phyloP scores from a whole-genome alignment of 164 flowering plant species.

The Stephania japonica region DNA sequence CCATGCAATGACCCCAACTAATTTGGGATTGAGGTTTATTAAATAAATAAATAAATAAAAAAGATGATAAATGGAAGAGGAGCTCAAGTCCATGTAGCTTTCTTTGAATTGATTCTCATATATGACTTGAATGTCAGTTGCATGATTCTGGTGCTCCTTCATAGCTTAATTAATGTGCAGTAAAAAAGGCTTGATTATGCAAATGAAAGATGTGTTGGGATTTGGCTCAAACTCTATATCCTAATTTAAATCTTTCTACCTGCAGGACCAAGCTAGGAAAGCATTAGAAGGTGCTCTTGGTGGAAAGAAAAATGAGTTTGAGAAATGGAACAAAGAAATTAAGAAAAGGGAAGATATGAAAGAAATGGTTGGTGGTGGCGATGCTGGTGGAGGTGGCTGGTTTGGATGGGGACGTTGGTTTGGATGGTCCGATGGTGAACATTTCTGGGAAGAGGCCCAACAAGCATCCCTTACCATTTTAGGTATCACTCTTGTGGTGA shows the following conservation, averaged over 20 bases:
- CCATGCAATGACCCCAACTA: no score
- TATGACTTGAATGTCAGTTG: no score
- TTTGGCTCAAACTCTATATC: neutral
- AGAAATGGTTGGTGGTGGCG: conserved; percentile 58
- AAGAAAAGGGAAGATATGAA: conserved; percentile 68
- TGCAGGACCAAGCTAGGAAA: conserved; percentile 84
- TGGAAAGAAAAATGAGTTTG: conserved; percentile 78
- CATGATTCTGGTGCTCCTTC: neutral
- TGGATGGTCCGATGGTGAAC: conserved; percentile 67
- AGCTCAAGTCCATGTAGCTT: no score
- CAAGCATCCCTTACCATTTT: conserved; percentile 58
- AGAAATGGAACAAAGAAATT: conserved; percentile 87
- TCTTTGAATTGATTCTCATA: no score
- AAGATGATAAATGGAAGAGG: no score
- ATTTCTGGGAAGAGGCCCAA: conserved; percentile 82
- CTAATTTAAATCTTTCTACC: neutral
- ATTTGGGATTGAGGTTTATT: no score
- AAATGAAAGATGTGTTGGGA: neutral
- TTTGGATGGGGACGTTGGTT: conserved; percentile 73
- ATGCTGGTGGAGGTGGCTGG: conserved; percentile 78
- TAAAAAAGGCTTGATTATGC: neutral
- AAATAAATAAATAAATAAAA: no score
- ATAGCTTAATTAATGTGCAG: neutral
- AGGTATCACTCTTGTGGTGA: conserved; percentile 61
- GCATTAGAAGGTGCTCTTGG: conserved; percentile 91